These are phyloP conservation scores for Shiraia bambusicola DNA, from an alignment of 2,329 filamentous ascomycete genomes.

Conservation along the genomic window DNA sequence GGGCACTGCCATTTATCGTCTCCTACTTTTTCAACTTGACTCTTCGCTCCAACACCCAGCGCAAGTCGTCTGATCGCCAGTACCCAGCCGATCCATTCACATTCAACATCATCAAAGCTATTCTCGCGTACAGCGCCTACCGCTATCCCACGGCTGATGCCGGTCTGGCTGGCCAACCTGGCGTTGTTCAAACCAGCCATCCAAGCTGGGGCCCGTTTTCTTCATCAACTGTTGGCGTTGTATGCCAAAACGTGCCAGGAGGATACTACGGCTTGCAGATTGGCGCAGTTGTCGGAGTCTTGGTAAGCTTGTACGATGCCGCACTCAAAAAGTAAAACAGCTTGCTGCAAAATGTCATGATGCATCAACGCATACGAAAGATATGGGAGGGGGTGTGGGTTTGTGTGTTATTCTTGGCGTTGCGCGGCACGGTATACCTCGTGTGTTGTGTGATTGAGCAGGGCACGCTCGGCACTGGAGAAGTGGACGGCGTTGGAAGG, in stretches of 20 bases:
- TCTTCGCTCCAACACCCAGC: conserved; percentile 54
- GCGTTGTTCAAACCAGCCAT: conserved; percentile 55
- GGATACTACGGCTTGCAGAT: conserved; percentile 70
- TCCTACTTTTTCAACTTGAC: conserved; percentile 93
- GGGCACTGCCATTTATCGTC: conserved; percentile 67
- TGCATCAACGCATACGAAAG: neutral
- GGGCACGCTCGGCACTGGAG: too few relatives aligned
- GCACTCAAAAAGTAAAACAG: conserved; percentile 60
- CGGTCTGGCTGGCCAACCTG: conserved; percentile 32
- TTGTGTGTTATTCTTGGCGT: conserved; percentile 4
- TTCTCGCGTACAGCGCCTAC: conserved; percentile 81
- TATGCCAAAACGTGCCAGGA: conserved; percentile 68
- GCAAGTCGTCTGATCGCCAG: conserved; percentile 48
- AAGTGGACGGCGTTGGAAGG: too few relatives aligned
- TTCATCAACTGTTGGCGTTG: conserved; percentile 59
- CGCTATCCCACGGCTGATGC: conserved; percentile 38
- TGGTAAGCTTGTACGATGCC: conserved; percentile 76
- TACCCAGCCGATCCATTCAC: conserved; percentile 79
- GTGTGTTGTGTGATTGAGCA: too few relatives aligned
- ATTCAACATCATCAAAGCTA: conserved; percentile 85
- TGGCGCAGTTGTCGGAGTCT: conserved; percentile 65
- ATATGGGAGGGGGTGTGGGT: conserved; percentile 1
- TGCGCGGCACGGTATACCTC: neutral
- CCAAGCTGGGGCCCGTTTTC: conserved; percentile 58
- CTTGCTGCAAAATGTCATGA: neutral